Evolutionary conservation across 306 rosid species (phyloP), one percentile per base, ranked within the genome.

Genomic region (Cucurbita moschata): DNA sequence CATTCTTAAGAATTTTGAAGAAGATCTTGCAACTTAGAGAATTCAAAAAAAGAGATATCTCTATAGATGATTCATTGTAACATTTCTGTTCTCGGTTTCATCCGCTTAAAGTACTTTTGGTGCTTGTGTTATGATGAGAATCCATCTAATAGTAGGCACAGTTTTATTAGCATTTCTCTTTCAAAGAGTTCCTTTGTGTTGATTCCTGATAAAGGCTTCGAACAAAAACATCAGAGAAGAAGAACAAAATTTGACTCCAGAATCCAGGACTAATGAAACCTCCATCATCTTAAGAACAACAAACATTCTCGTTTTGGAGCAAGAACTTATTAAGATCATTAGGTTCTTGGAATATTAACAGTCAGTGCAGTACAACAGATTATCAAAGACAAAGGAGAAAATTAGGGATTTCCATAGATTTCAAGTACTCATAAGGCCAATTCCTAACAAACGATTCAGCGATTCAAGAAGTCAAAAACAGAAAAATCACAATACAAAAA

Each of bases 161-260:
- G 76, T 73, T 81, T 80, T 73, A 93, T 88, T 74, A 93, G 75
- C 54, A 88, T 26, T 26, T 26, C 30, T 26, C 30, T 26, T 26
- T 26, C 30, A 26, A 1, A 78, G 39, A 97, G 98, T 57, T 94
- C 96, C 76, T 47, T 68, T 40, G 97, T 90, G 80, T 93, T 88
- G 12, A 81, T 68, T 61, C 98, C 98, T 93, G 64, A 23, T 57
- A 51, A 47, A 68, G 42, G 19, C 26, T 30, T 38, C 47, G 58
- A 49, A 26, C 59, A 26, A 69, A 49, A 8, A 21, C 37, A 15
- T 69, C 51, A 69, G 54, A 69, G 23, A 79, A 54, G 13, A 77
- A 8, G 7, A 49, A 68, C 8, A 90, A 83, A 52, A 87, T 77
- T 42, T 84, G 85, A 72, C 94, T 87, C 97, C 97, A 94, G 16